Evolutionary conservation across 805 yeast genomes (phyloP).

Genomic region (Ogataea saltuana): DNA sequence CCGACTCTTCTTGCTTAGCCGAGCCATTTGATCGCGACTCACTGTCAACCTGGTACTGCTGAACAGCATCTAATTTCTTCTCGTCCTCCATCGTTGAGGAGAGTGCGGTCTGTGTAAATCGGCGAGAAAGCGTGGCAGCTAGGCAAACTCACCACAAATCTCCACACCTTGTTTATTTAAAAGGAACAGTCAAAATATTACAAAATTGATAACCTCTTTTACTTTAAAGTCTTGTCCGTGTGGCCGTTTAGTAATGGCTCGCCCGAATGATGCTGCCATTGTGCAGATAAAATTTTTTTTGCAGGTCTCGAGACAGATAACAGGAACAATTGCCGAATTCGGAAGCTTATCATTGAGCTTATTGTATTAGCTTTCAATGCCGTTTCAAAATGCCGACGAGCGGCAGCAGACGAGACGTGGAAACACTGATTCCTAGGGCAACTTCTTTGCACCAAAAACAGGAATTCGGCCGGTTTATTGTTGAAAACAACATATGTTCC

Average conservation of each 20-base stretch:
- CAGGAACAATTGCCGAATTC: constrained; percentile 1
- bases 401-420: no score
- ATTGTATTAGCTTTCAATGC: constrained; percentile 3
- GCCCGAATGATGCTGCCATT: not conserved
- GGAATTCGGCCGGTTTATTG: no score
- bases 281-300: constrained; percentile 1
- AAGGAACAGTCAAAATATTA: no score
- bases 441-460: no score
- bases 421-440: no score
- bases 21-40: not conserved
- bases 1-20: not conserved
- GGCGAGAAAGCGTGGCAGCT: no score
- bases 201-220: no score
- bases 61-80: not conserved
- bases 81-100: not conserved
- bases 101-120: no score
- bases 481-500: no score
- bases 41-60: constrained; percentile 4
- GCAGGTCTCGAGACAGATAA: constrained; percentile 5
- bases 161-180: not conserved
- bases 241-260: no score
- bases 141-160: not conserved
- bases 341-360: constrained; percentile 1
- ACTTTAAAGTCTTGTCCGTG: no score
- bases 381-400: constrained; percentile 2